A percentile compares a stretch with the other conserved stretches of the same genome.
Conservation (phyloP, 2,329 filamentous ascomycete genomes). For the Podosphaera aphanis region DNA sequence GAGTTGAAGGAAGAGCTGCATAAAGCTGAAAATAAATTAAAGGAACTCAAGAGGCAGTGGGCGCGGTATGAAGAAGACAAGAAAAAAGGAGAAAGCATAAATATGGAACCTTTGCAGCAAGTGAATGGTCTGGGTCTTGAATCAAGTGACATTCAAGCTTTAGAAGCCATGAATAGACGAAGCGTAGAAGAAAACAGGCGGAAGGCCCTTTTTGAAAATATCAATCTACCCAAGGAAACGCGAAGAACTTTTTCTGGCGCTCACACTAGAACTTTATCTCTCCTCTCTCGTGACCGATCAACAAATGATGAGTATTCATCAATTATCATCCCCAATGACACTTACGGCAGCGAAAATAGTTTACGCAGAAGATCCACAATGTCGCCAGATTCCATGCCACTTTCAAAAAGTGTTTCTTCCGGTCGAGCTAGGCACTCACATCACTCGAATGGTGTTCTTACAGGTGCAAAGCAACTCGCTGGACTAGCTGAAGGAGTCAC, state of each 20-base stretch:
- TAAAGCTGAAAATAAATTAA: conserved; percentile 57
- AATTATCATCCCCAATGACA: conserved; percentile 16
- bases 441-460: conserved; percentile 14
- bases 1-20: conserved; percentile 78
- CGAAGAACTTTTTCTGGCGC: conserved; percentile 39
- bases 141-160: conserved; percentile 9
- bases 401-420: conserved; percentile 9
- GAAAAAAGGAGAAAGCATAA: conserved; percentile 44
- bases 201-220: conserved; percentile 36
- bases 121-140: conserved; percentile 17
- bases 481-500: conserved; percentile 54
- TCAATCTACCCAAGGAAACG: conserved; percentile 21
- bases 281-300: conserved; percentile 40
- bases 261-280: conserved; percentile 44
- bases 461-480: conserved; percentile 15
- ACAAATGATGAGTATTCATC: conserved; percentile 8
- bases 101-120: conserved; percentile 33
- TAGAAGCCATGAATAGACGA: conserved; percentile 9
- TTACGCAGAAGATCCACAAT: conserved; percentile 11
- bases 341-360: conserved; percentile 6
- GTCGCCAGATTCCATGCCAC: conserved; percentile 13
- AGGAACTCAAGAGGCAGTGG: conserved; percentile 64
- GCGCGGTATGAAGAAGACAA: conserved; percentile 50
- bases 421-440: conserved; percentile 15
- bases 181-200: conserved; percentile 47